Conservation (phyloP, 148 eudicot genomes). For the Diospyros kaki region DNA sequence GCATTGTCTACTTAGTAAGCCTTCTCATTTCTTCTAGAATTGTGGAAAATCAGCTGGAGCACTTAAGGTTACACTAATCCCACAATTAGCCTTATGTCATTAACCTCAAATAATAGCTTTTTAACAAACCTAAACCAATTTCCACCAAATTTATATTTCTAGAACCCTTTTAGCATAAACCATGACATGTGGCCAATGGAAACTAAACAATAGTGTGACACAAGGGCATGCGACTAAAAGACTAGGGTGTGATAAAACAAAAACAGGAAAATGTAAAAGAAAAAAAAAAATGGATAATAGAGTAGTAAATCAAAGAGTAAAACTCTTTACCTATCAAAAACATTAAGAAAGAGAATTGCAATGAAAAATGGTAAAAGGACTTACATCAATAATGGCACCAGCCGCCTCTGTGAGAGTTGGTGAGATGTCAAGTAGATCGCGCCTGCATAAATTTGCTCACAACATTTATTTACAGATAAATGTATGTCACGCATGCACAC, state of each 20-base stretch:
- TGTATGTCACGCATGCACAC: background rate
- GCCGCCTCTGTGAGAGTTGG: conserved; percentile 89
- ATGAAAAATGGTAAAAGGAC: conserved; percentile 11
- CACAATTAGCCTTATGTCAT: too few relatives aligned
- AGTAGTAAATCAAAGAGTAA: background rate
- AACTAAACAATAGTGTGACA: background rate
- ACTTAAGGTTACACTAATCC: too few relatives aligned
- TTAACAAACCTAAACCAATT: too few relatives aligned
- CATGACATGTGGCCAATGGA: background rate
- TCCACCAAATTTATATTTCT: too few relatives aligned
- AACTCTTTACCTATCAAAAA: too few relatives aligned
- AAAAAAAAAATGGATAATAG: background rate
- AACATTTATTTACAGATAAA: conserved; percentile 2
- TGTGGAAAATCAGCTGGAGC: too few relatives aligned
- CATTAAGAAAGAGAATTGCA: too few relatives aligned
- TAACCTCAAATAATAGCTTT: too few relatives aligned
- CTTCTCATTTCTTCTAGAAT: too few relatives aligned
- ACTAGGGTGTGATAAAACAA: background rate
- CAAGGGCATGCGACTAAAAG: background rate
- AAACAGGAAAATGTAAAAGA: background rate
- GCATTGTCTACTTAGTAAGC: too few relatives aligned
- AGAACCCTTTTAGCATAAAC: too few relatives aligned
- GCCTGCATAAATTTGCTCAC: conserved; percentile 31
- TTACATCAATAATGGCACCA: conserved; percentile 95
- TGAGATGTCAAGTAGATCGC: conserved; percentile 89